Percentiles rank a stretch among this genome's conserved stretches.
Conservation (phyloP, 2,329 filamentous ascomycete genomes). For the Diaporthe ampelina region DNA sequence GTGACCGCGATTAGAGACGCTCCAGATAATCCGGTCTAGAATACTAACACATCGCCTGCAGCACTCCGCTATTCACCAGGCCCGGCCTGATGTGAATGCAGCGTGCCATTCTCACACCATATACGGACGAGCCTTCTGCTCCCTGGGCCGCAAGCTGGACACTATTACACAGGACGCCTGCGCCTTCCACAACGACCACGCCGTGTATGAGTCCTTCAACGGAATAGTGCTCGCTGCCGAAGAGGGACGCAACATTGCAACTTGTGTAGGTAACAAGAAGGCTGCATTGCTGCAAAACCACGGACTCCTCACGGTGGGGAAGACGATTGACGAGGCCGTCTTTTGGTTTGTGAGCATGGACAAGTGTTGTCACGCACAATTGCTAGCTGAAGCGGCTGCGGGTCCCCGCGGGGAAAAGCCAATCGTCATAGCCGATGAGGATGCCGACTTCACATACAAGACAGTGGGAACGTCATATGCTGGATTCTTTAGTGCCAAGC, state of each 20-base stretch:
- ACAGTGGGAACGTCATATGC: constrained; percentile 71
- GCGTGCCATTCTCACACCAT: constrained; percentile 69
- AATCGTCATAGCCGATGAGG: constrained; percentile 76
- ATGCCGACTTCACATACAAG: constrained; percentile 77
- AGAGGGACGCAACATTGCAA: constrained; percentile 64
- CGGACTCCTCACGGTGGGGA: constrained; percentile 65
- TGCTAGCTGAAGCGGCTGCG: constrained; percentile 71
- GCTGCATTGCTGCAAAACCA: constrained; percentile 69
- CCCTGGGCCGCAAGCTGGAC: constrained; percentile 72
- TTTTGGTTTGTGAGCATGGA: constrained; percentile 69
- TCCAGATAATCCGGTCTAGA: not conserved
- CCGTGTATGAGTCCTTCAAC: constrained; percentile 54
- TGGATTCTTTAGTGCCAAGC: constrained; percentile 80
- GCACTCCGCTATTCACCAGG: constrained; percentile 63
- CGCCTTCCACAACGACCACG: constrained; percentile 68
- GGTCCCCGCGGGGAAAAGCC: constrained; percentile 73
- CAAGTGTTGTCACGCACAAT: constrained; percentile 61
- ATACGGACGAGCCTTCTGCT: constrained; percentile 71
- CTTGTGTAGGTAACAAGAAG: constrained; percentile 62
- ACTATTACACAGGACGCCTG: constrained; percentile 76
- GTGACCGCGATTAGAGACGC: constrained; percentile 22
- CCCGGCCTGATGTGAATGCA: constrained; percentile 67
- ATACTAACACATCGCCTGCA: constrained; percentile 44
- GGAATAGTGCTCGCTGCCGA: constrained; percentile 67
- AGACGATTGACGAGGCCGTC: constrained; percentile 64